These are phyloP conservation scores for Stagonosporopsis cucurbitacearum DNA, from an alignment of 2,329 filamentous ascomycete species.

Conservation along the genomic window DNA sequence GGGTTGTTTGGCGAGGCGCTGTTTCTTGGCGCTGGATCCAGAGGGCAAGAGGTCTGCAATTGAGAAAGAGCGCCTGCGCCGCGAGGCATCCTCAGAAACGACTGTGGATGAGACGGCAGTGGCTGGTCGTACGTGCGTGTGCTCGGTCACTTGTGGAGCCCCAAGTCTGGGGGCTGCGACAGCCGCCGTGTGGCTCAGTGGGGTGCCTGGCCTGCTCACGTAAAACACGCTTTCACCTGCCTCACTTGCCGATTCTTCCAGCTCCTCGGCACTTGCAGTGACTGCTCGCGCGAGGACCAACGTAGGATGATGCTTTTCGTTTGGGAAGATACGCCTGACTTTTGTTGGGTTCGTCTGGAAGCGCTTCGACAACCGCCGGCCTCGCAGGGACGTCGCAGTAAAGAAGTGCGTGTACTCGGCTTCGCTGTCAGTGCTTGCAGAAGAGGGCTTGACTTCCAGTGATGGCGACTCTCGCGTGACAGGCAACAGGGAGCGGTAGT, in stretches of 20 bases:
- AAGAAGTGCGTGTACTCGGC: conserved; percentile 49
- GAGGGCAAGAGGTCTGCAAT: conserved; percentile 54
- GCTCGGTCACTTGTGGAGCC: conserved; percentile 17
- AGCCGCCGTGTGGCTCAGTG: conserved; percentile 41
- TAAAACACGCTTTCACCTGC: conserved; percentile 50
- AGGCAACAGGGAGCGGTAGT: conserved; percentile 50
- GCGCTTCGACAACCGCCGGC: conserved; percentile 50
- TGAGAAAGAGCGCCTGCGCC: conserved; percentile 58
- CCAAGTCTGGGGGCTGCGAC: conserved; percentile 34
- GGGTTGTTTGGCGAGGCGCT: conserved; percentile 31
- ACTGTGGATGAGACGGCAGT: conserved; percentile 28
- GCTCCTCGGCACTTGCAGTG: conserved; percentile 39
- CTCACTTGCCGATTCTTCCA: conserved; percentile 47
- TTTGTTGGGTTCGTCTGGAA: conserved; percentile 48
- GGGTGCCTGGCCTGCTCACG: conserved; percentile 49
- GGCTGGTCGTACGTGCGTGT: conserved; percentile 11
- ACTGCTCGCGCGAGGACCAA: conserved; percentile 56
- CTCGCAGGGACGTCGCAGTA: conserved; percentile 43
- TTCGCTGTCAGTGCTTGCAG: conserved; percentile 34
- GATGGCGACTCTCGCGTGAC: conserved; percentile 36
- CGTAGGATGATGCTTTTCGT: conserved; percentile 54
- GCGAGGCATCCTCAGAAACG: conserved; percentile 34
- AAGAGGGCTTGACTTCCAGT: conserved; percentile 25
- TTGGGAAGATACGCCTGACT: conserved; percentile 55
- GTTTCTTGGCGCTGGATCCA: conserved; percentile 49